Evolutionary conservation across 2,329 filamentous ascomycete genomes (phyloP).

Genomic region (Trichoderma lentiforme): DNA sequence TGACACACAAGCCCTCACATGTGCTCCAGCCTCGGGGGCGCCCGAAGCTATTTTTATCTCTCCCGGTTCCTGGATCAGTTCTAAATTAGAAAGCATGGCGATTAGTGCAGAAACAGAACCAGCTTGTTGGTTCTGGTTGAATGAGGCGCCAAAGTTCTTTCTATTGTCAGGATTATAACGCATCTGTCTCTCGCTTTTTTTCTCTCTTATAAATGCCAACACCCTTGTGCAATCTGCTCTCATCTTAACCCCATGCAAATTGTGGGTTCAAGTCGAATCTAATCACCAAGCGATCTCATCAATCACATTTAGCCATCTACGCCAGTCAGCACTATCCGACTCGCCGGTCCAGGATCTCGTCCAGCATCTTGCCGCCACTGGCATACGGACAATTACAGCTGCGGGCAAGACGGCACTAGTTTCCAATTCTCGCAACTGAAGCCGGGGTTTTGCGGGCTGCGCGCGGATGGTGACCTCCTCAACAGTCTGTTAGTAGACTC

Average conservation of each 20-base stretch:
- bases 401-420: not conserved
- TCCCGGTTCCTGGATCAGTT: not conserved
- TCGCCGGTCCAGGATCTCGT: constrained; percentile 1
- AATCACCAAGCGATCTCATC: constrained; percentile 1
- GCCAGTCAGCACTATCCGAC: constrained; percentile 14
- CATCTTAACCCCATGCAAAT: not conserved
- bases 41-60: not conserved
- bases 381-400: not conserved
- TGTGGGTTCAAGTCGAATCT: not conserved
- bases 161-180: not conserved
- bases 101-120: not conserved
- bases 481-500: not conserved
- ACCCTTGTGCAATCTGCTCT: not conserved
- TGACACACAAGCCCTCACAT: not conserved
- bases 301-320: constrained; percentile 9
- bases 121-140: not conserved
- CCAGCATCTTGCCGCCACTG: not conserved
- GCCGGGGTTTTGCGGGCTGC: not conserved
- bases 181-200: not conserved
- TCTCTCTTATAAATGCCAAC: not conserved
- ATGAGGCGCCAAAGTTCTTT: not conserved
- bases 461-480: not conserved
- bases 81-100: not conserved
- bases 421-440: not conserved
- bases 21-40: not conserved